Conservation (phyloP, 2,329 filamentous ascomycete genomes). For the Ophiocordyceps camponoti-leonardi region DNA sequence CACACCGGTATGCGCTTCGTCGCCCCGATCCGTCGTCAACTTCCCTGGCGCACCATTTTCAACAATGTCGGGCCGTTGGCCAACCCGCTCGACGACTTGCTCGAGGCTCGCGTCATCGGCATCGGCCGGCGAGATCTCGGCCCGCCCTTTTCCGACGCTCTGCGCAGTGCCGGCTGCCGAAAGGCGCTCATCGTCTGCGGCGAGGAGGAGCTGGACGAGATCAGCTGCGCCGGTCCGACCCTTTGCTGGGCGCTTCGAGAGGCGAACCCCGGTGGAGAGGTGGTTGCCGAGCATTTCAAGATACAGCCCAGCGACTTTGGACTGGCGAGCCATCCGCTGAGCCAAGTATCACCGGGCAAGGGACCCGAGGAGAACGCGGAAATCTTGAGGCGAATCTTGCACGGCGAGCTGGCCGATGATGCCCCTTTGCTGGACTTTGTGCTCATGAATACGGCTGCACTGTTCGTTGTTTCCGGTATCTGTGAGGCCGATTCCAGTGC, state of each 20-base stretch:
- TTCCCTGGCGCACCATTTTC: constrained; percentile 94
- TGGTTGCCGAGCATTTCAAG: constrained; percentile 58
- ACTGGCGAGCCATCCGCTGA: constrained; percentile 54
- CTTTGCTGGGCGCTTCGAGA: constrained; percentile 71
- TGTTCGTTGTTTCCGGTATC: constrained; percentile 72
- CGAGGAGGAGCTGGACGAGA: constrained; percentile 86
- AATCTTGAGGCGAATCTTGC: constrained; percentile 63
- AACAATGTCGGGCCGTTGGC: constrained; percentile 87
- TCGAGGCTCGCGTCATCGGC: constrained; percentile 87
- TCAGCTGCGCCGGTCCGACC: constrained; percentile 77
- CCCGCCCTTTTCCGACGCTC: constrained; percentile 72
- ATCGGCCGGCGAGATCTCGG: constrained; percentile 80
- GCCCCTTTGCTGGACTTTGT: constrained; percentile 88
- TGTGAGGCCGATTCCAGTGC: constrained; percentile 68
- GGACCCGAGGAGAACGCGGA: constrained; percentile 73
- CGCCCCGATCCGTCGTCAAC: constrained; percentile 66
- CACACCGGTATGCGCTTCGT: constrained; percentile 90
- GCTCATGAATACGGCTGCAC: constrained; percentile 77
- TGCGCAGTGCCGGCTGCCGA: constrained; percentile 55
- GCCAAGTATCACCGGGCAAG: constrained; percentile 68
- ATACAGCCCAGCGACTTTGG: constrained; percentile 80
- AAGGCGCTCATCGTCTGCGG: constrained; percentile 90
- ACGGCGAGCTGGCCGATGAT: constrained; percentile 53
- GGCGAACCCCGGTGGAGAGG: constrained; percentile 18
- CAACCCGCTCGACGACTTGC: constrained; percentile 67